phyloP scores from a whole-genome alignment of 805 yeast species.

The Saturnispora silvae region DNA sequence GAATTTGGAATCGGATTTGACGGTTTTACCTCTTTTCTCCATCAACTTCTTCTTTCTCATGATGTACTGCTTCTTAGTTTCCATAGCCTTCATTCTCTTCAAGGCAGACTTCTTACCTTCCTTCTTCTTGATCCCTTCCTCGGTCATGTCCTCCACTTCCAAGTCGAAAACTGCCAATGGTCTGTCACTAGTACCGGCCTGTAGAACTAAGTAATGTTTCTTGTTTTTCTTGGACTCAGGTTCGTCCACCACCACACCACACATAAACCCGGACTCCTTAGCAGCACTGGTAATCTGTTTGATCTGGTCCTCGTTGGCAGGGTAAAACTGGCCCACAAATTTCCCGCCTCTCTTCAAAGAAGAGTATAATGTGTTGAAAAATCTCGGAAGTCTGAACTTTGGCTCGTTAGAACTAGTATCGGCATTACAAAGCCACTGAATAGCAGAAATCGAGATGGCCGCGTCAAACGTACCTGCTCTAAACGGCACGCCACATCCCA shows the following conservation, averaged over 20 bases:
- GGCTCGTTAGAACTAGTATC: conserved; percentile 80
- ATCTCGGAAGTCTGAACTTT: conserved; percentile 62
- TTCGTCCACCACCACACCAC: conserved; percentile 89
- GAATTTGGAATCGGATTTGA: conserved; percentile 83
- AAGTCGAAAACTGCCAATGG: conserved; percentile 72
- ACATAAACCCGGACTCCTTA: conserved; percentile 89
- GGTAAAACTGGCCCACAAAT: conserved; percentile 95
- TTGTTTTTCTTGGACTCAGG: conserved; percentile 87
- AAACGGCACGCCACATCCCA: conserved; percentile 91
- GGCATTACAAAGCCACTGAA: conserved; percentile 97
- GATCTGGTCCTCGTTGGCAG: conserved; percentile 78
- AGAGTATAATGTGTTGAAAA: conserved; percentile 83
- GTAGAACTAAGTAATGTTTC: conserved; percentile 80
- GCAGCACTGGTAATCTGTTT: conserved; percentile 75
- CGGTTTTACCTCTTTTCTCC: conserved; percentile 83
- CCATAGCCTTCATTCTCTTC: conserved; percentile 45
- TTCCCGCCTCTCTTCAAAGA: conserved; percentile 88
- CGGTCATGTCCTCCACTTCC: conserved; percentile 55
- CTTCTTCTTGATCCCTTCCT: conserved; percentile 4
- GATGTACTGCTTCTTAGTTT: conserved; percentile 72
- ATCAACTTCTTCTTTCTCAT: conserved; percentile 85
- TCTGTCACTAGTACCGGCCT: conserved; percentile 74
- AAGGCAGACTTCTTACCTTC: conserved; percentile 32
- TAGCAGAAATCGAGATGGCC: conserved; percentile 87
- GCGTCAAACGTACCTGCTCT: conserved; percentile 96